Percentiles rank a stretch among this genome's conserved stretches.
phyloP scores from a whole-genome alignment of 2,329 filamentous ascomycete species.

The Exophiala alcalophila region DNA sequence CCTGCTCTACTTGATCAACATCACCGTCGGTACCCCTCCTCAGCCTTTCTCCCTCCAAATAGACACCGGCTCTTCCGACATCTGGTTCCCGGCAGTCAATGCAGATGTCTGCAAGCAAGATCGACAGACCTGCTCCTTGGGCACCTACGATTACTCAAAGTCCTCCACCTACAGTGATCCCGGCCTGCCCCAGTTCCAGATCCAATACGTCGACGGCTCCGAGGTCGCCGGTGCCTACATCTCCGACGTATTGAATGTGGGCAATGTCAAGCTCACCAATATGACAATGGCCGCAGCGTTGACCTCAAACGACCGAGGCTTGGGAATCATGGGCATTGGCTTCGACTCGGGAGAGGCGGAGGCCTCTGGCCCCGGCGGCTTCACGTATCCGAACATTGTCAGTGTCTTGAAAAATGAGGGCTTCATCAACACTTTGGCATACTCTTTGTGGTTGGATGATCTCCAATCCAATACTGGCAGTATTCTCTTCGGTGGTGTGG shows the following conservation, averaged over 20 bases:
- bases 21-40: slow-evolving; percentile 60
- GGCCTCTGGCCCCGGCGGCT: slow-evolving; percentile 29
- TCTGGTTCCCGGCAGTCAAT: slow-evolving; percentile 53
- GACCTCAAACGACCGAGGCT: slow-evolving; percentile 24
- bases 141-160: slow-evolving; percentile 27
- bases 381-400: slow-evolving; percentile 59
- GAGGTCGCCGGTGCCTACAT: slow-evolving; percentile 39
- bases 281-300: slow-evolving; percentile 40
- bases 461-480: slow-evolving; percentile 62
- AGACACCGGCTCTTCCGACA: slow-evolving; percentile 67
- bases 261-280: slow-evolving; percentile 35
- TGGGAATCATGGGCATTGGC: slow-evolving; percentile 43
- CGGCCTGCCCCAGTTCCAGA: slow-evolving; percentile 33
- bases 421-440: slow-evolving; percentile 48
- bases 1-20: slow-evolving; percentile 62
- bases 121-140: slow-evolving; percentile 18
- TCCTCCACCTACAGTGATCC: slow-evolving; percentile 30
- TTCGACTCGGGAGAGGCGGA: slow-evolving; percentile 33
- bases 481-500: slow-evolving; percentile 78
- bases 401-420: slow-evolving; percentile 61
- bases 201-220: slow-evolving; percentile 41
- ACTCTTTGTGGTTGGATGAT: slow-evolving; percentile 43
- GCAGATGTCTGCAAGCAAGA: slow-evolving; percentile 28
- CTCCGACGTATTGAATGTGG: slow-evolving; percentile 38
- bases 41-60: slow-evolving; percentile 59